phyloP scores from a whole-genome alignment of 768 basidiomycete genomes.

The Calocybe cyanea region DNA sequence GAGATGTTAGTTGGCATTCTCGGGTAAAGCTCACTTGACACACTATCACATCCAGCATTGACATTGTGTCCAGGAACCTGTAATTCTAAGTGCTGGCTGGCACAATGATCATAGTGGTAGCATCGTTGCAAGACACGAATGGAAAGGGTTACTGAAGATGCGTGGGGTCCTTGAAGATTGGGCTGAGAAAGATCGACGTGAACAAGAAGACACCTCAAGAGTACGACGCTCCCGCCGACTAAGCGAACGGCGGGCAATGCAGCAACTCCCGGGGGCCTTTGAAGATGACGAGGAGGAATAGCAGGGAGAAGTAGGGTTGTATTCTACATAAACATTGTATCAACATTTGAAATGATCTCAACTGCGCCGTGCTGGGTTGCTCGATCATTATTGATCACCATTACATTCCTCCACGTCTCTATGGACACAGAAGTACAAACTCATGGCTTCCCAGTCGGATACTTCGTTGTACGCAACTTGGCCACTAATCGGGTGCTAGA shows the following conservation, averaged over 20 bases:
- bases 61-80: constrained; percentile 58
- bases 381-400: too few relatives aligned
- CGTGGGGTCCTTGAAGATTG: constrained; percentile 66
- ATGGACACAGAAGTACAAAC: constrained; percentile 22
- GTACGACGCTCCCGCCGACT: constrained; percentile 24
- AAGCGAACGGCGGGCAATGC: constrained; percentile 1
- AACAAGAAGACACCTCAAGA: constrained; percentile 17
- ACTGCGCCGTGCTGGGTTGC: too few relatives aligned
- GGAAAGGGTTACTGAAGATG: constrained; percentile 87
- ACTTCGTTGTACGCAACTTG: constrained; percentile 58
- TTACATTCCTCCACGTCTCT: neutral
- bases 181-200: constrained; percentile 47
- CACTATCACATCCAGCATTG: neutral
- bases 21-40: constrained; percentile 40
- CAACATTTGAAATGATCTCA: too few relatives aligned
- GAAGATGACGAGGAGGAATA: constrained; percentile 13
- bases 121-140: constrained; percentile 88
- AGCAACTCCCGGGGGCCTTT: constrained; percentile 21
- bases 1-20: constrained; percentile 95
- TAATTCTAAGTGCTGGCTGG: constrained; percentile 92
- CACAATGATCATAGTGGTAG: constrained; percentile 62
- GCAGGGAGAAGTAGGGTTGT: neutral
- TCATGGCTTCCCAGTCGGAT: constrained; percentile 50
- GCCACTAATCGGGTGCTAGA: constrained; percentile 56
- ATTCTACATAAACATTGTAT: neutral